Conservation (phyloP, 2,329 filamentous ascomycete species). For the Colletotrichum musicola region DNA sequence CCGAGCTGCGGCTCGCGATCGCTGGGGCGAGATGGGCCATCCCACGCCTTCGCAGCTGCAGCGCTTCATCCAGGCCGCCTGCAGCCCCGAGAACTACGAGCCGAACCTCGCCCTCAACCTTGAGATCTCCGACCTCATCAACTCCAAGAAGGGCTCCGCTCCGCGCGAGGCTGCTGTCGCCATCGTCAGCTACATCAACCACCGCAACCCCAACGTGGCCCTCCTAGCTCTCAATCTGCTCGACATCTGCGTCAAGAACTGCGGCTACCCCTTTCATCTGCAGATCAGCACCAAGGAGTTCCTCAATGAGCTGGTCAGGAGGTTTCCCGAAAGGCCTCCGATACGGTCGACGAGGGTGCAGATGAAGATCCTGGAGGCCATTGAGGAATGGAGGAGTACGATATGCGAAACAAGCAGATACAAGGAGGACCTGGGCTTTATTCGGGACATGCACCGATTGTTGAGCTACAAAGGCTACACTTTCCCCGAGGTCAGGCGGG, state of each 20-base stretch:
- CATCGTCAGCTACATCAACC: slow-evolving; percentile 95
- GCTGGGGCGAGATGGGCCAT: slow-evolving; percentile 86
- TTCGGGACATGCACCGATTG: slow-evolving; percentile 96
- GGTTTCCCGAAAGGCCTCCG: slow-evolving; percentile 94
- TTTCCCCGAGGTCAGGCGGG: slow-evolving; percentile 90
- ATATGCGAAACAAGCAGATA: slow-evolving; percentile 99
- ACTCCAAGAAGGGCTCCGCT: slow-evolving; percentile 95
- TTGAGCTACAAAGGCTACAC: slow-evolving; percentile 97
- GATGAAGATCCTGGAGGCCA: slow-evolving; percentile 91
- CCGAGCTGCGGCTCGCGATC: slow-evolving; percentile 94
- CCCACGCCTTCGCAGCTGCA: slow-evolving; percentile 88
- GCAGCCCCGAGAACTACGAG: slow-evolving; percentile 97
- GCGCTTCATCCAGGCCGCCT: slow-evolving; percentile 95
- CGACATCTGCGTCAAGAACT: slow-evolving; percentile 99
- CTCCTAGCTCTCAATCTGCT: slow-evolving; percentile 91
- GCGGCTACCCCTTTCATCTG: slow-evolving; percentile 97
- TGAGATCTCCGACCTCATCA: slow-evolving; percentile 96
- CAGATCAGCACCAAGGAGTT: slow-evolving; percentile 99
- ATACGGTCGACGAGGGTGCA: slow-evolving; percentile 89
- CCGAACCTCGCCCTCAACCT: slow-evolving; percentile 96
- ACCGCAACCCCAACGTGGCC: slow-evolving; percentile 95
- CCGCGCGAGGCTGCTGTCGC: slow-evolving; percentile 94
- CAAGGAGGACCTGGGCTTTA: slow-evolving; percentile 96
- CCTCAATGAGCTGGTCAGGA: slow-evolving; percentile 94
- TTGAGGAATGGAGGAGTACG: slow-evolving; percentile 98